Conservation (phyloP, 306 rosid species). For the Clitoria ternatea region DNA sequence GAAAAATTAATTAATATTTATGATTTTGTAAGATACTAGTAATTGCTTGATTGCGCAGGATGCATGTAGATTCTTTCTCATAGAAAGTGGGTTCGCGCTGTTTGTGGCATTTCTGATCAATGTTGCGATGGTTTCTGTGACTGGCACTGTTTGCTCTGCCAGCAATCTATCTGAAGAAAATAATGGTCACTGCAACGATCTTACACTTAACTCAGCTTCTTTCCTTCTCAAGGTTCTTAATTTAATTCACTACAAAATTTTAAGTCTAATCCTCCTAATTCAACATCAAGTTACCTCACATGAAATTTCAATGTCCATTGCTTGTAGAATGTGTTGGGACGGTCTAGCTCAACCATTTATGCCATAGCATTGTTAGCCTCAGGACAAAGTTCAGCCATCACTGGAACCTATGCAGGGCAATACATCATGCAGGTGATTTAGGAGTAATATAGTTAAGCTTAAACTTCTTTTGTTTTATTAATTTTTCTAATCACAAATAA, state of each 20-base stretch:
- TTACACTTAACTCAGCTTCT: constrained; percentile 71
- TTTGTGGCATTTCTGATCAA: constrained; percentile 78
- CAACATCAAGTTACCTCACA: not conserved
- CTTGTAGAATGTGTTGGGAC: constrained; percentile 72
- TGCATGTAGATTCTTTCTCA: constrained; percentile 69
- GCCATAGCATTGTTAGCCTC: constrained; percentile 88
- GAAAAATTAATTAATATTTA: too few species aligned
- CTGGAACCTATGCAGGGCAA: constrained; percentile 93
- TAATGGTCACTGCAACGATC: constrained; percentile 37
- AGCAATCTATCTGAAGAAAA: constrained; percentile 30
- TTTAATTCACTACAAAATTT: not conserved
- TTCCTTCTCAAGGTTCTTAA: constrained; percentile 80
- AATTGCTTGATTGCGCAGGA: constrained; percentile 46
- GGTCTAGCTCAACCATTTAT: constrained; percentile 67
- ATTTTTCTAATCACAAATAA: not conserved
- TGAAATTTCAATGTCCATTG: not conserved
- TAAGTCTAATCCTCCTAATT: not conserved
- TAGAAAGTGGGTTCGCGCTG: constrained; percentile 78
- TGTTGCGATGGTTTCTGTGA: constrained; percentile 64
- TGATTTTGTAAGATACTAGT: too few species aligned
- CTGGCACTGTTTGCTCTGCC: constrained; percentile 58
- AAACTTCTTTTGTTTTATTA: not conserved
- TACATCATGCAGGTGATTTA: constrained; percentile 80
- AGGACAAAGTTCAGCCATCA: constrained; percentile 91
- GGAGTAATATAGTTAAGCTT: not conserved